These are phyloP conservation scores for Euclidium syriacum DNA, from an alignment of 345 rosid genomes.

Conservation along the genomic window DNA sequence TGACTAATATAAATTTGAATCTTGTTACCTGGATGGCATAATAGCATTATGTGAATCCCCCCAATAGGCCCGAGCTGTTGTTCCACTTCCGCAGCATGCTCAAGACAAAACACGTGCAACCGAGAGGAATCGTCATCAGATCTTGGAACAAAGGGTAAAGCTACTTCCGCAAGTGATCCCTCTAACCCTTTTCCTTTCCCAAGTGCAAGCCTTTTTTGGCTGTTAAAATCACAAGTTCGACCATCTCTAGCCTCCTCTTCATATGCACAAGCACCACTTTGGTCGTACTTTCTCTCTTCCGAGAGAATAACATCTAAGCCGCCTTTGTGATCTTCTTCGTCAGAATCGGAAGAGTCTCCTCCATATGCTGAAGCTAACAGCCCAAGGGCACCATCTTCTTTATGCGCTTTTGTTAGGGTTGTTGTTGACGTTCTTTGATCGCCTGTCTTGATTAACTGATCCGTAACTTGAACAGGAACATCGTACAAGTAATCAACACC, in stretches of 20 bases:
- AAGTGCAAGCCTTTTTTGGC: constrained; percentile 27
- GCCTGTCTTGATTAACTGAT: constrained; percentile 24
- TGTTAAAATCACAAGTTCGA: constrained; percentile 31
- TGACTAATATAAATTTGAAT: neutral
- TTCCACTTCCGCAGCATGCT: constrained; percentile 93
- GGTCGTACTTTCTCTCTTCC: constrained; percentile 24
- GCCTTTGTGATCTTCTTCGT: constrained; percentile 48
- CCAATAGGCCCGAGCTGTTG: constrained; percentile 74
- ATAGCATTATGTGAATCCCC: constrained; percentile 68
- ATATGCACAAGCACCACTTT: constrained; percentile 21
- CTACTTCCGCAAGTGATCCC: constrained; percentile 26
- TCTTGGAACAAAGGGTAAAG: constrained; percentile 36
- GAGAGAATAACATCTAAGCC: constrained; percentile 30
- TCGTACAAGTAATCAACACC: constrained; percentile 34
- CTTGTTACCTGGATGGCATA: constrained; percentile 83
- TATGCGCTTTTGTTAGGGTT: constrained; percentile 27
- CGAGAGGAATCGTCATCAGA: constrained; percentile 75
- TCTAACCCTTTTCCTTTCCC: constrained; percentile 24
- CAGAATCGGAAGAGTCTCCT: constrained; percentile 89
- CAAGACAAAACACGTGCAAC: constrained; percentile 90
- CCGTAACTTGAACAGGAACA: constrained; percentile 41
- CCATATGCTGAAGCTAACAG: constrained; percentile 79
- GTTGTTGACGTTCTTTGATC: constrained; percentile 33
- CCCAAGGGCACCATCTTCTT: constrained; percentile 62
- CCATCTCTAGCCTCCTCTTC: constrained; percentile 35